phyloP scores from a whole-genome alignment of 495 filamentous ascomycete genomes.

The Podospora comata region DNA sequence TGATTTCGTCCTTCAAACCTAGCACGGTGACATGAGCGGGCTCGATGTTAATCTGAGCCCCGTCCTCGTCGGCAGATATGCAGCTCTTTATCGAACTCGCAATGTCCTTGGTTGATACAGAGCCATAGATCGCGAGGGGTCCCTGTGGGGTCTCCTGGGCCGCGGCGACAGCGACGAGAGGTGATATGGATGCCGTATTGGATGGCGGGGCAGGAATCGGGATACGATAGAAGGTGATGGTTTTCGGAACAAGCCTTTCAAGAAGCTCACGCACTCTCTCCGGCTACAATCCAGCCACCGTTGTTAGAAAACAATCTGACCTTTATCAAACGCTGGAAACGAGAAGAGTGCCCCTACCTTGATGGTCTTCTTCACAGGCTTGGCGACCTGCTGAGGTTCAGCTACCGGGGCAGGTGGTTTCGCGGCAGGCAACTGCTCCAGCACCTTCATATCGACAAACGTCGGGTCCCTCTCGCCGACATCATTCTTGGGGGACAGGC shows the following conservation, averaged over 20 bases:
- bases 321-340: neutral
- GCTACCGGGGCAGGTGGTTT: neutral
- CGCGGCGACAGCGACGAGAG: slow-evolving; percentile 19
- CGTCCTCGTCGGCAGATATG: slow-evolving; percentile 30
- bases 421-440: neutral
- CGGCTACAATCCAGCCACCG: slow-evolving; percentile 20
- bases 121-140: slow-evolving; percentile 39
- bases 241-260: slow-evolving; percentile 80
- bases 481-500: slow-evolving; percentile 34
- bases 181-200: slow-evolving; percentile 19
- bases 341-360: neutral
- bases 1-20: slow-evolving; percentile 32
- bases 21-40: slow-evolving; percentile 32
- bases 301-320: slow-evolving; percentile 12
- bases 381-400: neutral
- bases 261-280: slow-evolving; percentile 78
- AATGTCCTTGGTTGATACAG: slow-evolving; percentile 40
- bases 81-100: slow-evolving; percentile 30
- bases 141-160: neutral
- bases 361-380: neutral
- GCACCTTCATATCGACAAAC: slow-evolving; percentile 26
- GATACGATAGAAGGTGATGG: slow-evolving; percentile 84
- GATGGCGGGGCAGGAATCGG: slow-evolving; percentile 29
- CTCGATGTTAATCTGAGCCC: slow-evolving; percentile 34
- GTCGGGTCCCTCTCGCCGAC: slow-evolving; percentile 42